These are phyloP conservation scores for Aureobasidium musti DNA, from an alignment of 2,329 filamentous ascomycete species.

Conservation along the genomic window DNA sequence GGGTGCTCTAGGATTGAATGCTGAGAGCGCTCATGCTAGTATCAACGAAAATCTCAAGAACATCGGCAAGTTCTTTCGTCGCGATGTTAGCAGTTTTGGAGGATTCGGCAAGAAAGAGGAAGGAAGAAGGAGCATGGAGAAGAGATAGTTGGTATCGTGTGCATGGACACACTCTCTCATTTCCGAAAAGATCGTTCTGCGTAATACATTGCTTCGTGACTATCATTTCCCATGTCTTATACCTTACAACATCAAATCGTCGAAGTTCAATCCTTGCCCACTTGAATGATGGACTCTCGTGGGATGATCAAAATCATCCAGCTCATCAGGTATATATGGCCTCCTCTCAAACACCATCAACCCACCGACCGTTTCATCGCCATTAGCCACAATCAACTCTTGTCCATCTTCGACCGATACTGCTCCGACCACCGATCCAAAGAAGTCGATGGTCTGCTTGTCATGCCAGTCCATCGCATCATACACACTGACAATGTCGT, in stretches of 20 bases:
- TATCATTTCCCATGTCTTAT: constrained; percentile 16
- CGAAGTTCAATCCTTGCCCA: not conserved
- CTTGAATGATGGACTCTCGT: not conserved
- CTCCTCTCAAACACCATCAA: constrained; percentile 42
- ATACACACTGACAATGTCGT: constrained; percentile 71
- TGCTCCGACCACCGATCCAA: constrained; percentile 72
- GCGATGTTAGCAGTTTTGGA: constrained; percentile 74
- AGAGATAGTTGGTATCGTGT: constrained; percentile 4
- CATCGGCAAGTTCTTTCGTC: constrained; percentile 92
- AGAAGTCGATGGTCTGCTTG: constrained; percentile 72
- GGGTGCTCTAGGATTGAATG: constrained; percentile 36
- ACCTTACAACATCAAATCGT: constrained; percentile 18
- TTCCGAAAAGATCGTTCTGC: constrained; percentile 1
- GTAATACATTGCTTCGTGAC: constrained; percentile 23
- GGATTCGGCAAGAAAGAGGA: constrained; percentile 60
- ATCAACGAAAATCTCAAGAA: constrained; percentile 93
- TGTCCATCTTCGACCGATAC: constrained; percentile 67
- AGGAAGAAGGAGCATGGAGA: constrained; percentile 31
- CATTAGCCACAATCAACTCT: constrained; percentile 68
- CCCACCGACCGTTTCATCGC: constrained; percentile 66
- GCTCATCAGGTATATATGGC: constrained; percentile 11
- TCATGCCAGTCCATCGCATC: constrained; percentile 62
- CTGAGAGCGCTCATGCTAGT: constrained; percentile 31
- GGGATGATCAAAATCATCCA: not conserved
- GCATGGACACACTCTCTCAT: not conserved